Percentiles rank a stretch among this genome's conserved stretches.
Evolutionary conservation across 202 grass and related monocot genomes (phyloP).

Genomic region (Musa balbisiana): DNA sequence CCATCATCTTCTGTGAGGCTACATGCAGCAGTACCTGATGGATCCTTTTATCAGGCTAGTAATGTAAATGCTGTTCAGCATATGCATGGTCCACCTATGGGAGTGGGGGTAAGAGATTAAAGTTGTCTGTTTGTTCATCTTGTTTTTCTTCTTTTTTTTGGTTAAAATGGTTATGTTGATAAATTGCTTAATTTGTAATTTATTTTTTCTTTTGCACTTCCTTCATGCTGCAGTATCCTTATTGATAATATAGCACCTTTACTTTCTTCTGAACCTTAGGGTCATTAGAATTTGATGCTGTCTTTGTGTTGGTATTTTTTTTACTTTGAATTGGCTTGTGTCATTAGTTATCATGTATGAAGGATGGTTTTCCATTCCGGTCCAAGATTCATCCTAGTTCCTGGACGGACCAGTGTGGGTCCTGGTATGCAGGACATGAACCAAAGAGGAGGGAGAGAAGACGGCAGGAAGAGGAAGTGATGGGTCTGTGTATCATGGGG

Average conservation of each 20-base stretch:
- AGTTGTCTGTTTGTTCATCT: neutral
- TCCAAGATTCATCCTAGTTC: no score
- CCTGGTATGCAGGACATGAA: no score
- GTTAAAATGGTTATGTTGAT: neutral
- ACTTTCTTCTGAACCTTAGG: no score
- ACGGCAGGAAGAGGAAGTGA: no score
- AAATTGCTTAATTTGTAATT: neutral
- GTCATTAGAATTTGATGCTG: neutral
- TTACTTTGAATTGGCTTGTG: neutral
- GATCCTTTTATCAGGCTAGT: slow-evolving; percentile 69
- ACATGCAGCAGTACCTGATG: slow-evolving; percentile 44
- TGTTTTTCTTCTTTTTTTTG: neutral
- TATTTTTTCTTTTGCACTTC: neutral
- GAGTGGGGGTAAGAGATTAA: slow-evolving; percentile 61
- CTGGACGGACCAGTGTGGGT: no score
- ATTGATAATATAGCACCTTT: no score
- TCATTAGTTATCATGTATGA: neutral
- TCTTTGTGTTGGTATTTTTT: neutral
- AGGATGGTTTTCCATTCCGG: no score
- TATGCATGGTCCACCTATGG: slow-evolving; percentile 50
- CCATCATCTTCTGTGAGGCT: slow-evolving; percentile 50
- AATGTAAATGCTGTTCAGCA: slow-evolving; percentile 42
- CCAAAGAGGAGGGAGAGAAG: no score
- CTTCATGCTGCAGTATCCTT: neutral
- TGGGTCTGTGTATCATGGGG: no score